Base-by-base conservation (phyloP, 176 grass and related monocot genomes). In the Guadua angustifolia region DNA sequence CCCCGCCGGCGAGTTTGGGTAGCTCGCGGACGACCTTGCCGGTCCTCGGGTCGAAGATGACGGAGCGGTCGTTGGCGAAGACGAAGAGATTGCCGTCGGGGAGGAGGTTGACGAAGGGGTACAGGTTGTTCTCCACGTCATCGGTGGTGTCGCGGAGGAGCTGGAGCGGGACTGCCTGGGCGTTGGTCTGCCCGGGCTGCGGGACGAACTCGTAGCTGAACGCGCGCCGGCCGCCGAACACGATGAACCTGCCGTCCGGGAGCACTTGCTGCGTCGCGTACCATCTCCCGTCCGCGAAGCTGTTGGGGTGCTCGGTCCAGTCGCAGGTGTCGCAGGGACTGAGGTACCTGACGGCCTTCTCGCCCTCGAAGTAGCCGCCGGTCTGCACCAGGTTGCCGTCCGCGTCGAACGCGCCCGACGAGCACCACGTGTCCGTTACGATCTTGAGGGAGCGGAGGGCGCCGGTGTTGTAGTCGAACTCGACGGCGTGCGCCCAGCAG, bases 81-180 rank as follows among this genome's bases (percentile, higher is more conserved):
- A 98, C 24, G 85, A 98, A 98, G 46, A 98, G 68, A 63, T 86
- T 92, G 82, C 93, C 91, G 14, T 95, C 89, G 47, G 93, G 89
- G 39, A 87, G 86, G 80, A 98, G 93, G 95, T 98, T 88, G 45
- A 95, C 85, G 73, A 95, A 98, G 3, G 95, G 95, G 87, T 98
- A 98, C 24, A 98, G 95, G 80, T 98, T 98, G 87, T 98, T 98
- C 87, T 98, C 95, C 1, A 71, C 71, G 61, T 90, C 86, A 55
- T 98, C 93, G 55, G 89, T 94, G n/a, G 91, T 98, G 26, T 92
- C 79, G 40, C 72, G 64, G 12, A 98, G 66, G 45, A 98, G 63
- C 4, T 51, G 58, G 75, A 98, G n/a, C 25, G 33, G 14, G 51
- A 60, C 32, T 25, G 85, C 83, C 29, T n/a, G 73, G 29, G 5